Percentiles rank a stretch among this genome's conserved stretches.
Evolutionary conservation across 2,329 filamentous ascomycete genomes (phyloP).

Genomic region (Penicillium sp.): DNA sequence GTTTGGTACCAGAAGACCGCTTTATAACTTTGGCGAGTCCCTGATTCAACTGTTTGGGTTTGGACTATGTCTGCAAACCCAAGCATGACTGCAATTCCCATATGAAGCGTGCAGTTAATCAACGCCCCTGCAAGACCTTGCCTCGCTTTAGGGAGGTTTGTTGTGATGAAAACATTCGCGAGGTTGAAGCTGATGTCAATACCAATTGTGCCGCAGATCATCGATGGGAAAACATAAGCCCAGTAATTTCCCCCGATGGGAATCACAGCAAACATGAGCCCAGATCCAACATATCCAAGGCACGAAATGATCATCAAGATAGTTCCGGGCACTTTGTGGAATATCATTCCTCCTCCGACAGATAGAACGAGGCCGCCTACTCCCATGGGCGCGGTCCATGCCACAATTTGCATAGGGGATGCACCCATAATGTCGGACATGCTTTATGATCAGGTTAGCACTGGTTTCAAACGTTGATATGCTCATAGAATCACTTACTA

Average conservation of each 20-base stretch:
- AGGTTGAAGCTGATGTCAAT: conserved; percentile 77
- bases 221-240: conserved; percentile 70
- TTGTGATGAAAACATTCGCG: conserved; percentile 76
- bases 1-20: conserved; percentile 67
- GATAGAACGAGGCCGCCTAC: conserved; percentile 69
- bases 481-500: conserved; percentile 52
- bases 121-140: conserved; percentile 74
- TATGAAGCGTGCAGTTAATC: conserved; percentile 69
- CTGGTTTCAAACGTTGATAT: too few species aligned
- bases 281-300: conserved; percentile 59
- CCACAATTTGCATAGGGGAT: conserved; percentile 64
- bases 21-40: conserved; percentile 59
- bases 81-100: conserved; percentile 72
- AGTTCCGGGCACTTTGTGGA: conserved; percentile 66
- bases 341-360: conserved; percentile 63
- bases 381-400: conserved; percentile 70
- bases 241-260: conserved; percentile 65
- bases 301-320: conserved; percentile 65
- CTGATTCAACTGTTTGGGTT: conserved; percentile 51
- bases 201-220: conserved; percentile 66
- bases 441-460: conserved; percentile 38
- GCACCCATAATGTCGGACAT: conserved; percentile 62
- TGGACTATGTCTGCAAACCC: conserved; percentile 68
- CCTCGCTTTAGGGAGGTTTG: conserved; percentile 63
- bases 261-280: conserved; percentile 65